Evolutionary conservation across 2,329 filamentous ascomycete species (phyloP).

Genomic region (Cercospora brassicicola): DNA sequence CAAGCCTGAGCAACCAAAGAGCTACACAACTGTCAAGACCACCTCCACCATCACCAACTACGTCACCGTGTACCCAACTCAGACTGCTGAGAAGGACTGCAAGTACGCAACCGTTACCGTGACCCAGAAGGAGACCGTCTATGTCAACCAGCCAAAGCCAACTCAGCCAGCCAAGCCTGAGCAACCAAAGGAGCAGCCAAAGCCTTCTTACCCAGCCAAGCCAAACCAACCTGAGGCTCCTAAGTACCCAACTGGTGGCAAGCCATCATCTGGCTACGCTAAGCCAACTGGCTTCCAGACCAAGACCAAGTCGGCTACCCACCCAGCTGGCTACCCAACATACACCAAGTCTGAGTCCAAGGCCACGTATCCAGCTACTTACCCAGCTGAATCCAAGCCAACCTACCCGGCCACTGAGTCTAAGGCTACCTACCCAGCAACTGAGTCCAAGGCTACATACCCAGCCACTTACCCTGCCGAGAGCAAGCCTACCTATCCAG

Average conservation of each 20-base stretch:
- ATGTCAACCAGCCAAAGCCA: constrained; percentile 22
- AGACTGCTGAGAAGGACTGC: constrained; percentile 22
- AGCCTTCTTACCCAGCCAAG: constrained; percentile 26
- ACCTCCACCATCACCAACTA: constrained; percentile 40
- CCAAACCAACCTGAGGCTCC: constrained; percentile 7
- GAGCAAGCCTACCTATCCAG: neutral
- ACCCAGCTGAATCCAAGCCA: neutral
- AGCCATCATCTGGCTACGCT: constrained; percentile 16
- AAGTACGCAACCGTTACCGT: constrained; percentile 39
- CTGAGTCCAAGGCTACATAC: neutral
- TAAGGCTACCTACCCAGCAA: neutral
- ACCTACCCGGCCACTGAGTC: neutral
- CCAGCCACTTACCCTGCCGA: neutral
- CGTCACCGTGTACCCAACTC: constrained; percentile 38
- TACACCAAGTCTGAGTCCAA: neutral
- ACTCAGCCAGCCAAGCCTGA: constrained; percentile 18
- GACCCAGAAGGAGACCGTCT: constrained; percentile 38
- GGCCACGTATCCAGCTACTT: neutral
- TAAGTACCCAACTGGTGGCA: constrained; percentile 24
- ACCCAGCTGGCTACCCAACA: too few species aligned
- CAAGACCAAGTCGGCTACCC: neutral
- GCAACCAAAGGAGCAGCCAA: constrained; percentile 21
- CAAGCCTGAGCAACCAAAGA: constrained; percentile 18
- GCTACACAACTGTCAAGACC: constrained; percentile 31
- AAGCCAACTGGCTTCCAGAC: constrained; percentile 17